phyloP scores from a whole-genome alignment of 805 yeast species.

The Kodamaea restingae region DNA sequence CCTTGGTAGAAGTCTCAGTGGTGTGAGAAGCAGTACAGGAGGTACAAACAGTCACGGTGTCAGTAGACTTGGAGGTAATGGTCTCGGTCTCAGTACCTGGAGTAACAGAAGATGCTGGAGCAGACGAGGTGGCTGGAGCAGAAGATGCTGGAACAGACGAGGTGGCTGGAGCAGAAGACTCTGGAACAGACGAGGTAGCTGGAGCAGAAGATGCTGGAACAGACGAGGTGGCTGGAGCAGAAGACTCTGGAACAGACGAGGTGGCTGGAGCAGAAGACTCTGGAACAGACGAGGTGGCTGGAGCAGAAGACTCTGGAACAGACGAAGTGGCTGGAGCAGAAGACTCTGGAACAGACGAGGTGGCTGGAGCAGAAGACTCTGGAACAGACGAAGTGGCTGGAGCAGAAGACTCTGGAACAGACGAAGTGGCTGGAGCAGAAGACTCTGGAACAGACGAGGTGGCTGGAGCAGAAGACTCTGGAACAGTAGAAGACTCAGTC shows the following conservation, averaged over 20 bases:
- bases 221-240: not conserved
- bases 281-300: slow-evolving; percentile 2
- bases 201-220: not conserved
- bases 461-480: slow-evolving; percentile 1
- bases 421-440: not conserved
- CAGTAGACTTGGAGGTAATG: too few species aligned
- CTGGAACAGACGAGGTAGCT: not conserved
- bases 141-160: not conserved
- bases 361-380: not conserved
- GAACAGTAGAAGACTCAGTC: not conserved
- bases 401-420: slow-evolving; percentile 1
- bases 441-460: not conserved
- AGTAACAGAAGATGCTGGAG: slow-evolving; percentile 1
- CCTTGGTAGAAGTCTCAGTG: not conserved
- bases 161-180: not conserved
- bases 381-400: not conserved
- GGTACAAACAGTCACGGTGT: slow-evolving; percentile 27
- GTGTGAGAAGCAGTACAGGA: too few species aligned
- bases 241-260: slow-evolving; percentile 1
- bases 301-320: slow-evolving; percentile 1
- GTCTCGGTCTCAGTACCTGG: too few species aligned
- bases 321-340: not conserved
- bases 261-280: slow-evolving; percentile 3
- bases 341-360: not conserved
- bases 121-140: slow-evolving; percentile 2